Evolutionary conservation across 108 stramenopile species (phyloP).

Genomic region (Epithemia pelagica): DNA sequence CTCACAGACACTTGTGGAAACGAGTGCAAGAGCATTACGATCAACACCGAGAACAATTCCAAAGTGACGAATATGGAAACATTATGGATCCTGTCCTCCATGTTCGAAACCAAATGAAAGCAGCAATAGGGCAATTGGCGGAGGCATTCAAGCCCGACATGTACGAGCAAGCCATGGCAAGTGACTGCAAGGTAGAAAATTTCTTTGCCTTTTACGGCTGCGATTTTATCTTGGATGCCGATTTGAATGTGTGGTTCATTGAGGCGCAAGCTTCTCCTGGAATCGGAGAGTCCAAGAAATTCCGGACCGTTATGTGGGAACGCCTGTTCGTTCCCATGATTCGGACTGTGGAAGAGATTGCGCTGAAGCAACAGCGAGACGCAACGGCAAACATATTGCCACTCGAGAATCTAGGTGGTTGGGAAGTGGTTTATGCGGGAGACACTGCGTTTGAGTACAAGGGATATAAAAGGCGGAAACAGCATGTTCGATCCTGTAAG

Average conservation of each 20-base stretch:
- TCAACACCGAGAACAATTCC: too few species aligned
- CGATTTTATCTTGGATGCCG: conserved; percentile 30
- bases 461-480: too few species aligned
- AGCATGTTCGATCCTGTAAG: too few species aligned
- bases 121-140: conserved; percentile 16
- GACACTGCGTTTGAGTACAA: too few species aligned
- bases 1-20: too few species aligned
- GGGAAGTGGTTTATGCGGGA: too few species aligned
- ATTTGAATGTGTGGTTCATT: conserved; percentile 26
- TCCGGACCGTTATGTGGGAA: conserved; percentile 13
- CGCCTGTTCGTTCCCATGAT: neutral
- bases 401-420: too few species aligned
- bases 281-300: conserved; percentile 15
- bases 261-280: conserved; percentile 21
- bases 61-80: neutral
- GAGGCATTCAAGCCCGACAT: conserved; percentile 11
- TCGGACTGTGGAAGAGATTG: too few species aligned
- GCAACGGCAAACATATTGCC: too few species aligned
- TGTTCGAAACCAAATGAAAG: conserved; percentile 32
- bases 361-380: too few species aligned
- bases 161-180: neutral
- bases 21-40: too few species aligned
- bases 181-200: conserved; percentile 9
- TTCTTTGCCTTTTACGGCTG: conserved; percentile 20
- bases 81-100: conserved; percentile 15